These are phyloP conservation scores for Pythium aristosporum DNA, from an alignment of 352 stramenopile species.

Conservation along the genomic window DNA sequence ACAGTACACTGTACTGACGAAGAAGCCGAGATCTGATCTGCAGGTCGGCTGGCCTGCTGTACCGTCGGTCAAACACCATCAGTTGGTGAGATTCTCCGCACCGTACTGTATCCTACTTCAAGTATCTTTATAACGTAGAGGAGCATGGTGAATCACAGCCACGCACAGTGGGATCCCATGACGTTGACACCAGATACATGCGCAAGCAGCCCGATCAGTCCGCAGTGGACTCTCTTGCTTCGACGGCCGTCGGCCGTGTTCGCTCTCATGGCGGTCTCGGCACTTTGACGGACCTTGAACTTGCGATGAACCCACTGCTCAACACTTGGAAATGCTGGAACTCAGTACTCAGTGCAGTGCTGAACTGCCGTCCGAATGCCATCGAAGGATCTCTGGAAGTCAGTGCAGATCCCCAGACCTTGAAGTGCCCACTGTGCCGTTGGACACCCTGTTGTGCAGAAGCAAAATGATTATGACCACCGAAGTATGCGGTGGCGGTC, in stretches of 20 bases:
- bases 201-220: not conserved
- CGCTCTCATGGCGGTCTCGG: not conserved
- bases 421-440: not conserved
- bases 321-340: not conserved
- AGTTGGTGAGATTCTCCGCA: too few relatives aligned
- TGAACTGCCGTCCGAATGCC: not conserved
- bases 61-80: too few relatives aligned
- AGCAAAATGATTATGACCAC: conserved; percentile 7
- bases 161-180: not conserved
- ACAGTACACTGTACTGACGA: too few relatives aligned
- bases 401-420: not conserved
- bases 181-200: not conserved
- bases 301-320: not conserved
- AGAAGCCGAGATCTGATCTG: too few relatives aligned
- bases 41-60: too few relatives aligned
- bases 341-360: too few relatives aligned
- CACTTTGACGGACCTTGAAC: not conserved
- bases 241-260: not conserved
- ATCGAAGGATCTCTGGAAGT: not conserved
- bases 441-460: not conserved
- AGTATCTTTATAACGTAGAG: too few relatives aligned
- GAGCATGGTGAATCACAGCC: too few relatives aligned
- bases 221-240: not conserved
- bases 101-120: too few relatives aligned
- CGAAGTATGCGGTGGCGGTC: too few relatives aligned